phyloP scores from a whole-genome alignment of 2,329 filamentous ascomycete genomes.

The Beauveria sp. region DNA sequence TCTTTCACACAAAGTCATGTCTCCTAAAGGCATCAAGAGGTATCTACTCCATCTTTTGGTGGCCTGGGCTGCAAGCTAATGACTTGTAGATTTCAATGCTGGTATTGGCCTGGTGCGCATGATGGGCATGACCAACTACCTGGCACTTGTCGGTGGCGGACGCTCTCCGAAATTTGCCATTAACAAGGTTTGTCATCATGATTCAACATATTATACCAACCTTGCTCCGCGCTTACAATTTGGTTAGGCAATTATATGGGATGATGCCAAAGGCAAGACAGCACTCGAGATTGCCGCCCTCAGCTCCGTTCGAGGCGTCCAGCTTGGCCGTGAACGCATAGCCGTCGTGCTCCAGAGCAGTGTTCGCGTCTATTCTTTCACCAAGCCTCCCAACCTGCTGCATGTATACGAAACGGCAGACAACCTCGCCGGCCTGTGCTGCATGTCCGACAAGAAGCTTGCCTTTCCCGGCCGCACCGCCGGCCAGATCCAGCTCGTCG shows the following conservation, averaged over 20 bases:
- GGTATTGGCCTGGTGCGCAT: conserved; percentile 79
- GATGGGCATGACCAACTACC: conserved; percentile 78
- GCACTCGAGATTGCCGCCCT: conserved; percentile 74
- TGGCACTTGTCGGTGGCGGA: conserved; percentile 85
- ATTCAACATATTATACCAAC: neutral
- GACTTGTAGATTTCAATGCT: conserved; percentile 60
- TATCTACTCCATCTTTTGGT: conserved; percentile 18
- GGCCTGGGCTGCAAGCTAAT: neutral
- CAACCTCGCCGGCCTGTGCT: conserved; percentile 75
- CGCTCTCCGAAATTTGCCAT: conserved; percentile 76
- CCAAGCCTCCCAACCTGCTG: conserved; percentile 60
- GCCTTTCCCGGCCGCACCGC: conserved; percentile 81
- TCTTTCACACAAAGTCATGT: conserved; percentile 67
- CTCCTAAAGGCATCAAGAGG: conserved; percentile 53
- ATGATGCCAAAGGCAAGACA: conserved; percentile 67
- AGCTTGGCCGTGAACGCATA: conserved; percentile 67
- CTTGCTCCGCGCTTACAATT: neutral
- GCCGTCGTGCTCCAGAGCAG: conserved; percentile 76
- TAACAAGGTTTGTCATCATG: conserved; percentile 57
- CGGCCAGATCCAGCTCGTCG: conserved; percentile 84
- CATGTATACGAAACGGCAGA: conserved; percentile 78
- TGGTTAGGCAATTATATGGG: conserved; percentile 79
- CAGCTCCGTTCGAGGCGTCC: conserved; percentile 72
- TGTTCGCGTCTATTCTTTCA: conserved; percentile 73
- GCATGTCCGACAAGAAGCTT: conserved; percentile 63